phyloP scores from a whole-genome alignment of 345 rosid species.

The Hirschfeldia incana region DNA sequence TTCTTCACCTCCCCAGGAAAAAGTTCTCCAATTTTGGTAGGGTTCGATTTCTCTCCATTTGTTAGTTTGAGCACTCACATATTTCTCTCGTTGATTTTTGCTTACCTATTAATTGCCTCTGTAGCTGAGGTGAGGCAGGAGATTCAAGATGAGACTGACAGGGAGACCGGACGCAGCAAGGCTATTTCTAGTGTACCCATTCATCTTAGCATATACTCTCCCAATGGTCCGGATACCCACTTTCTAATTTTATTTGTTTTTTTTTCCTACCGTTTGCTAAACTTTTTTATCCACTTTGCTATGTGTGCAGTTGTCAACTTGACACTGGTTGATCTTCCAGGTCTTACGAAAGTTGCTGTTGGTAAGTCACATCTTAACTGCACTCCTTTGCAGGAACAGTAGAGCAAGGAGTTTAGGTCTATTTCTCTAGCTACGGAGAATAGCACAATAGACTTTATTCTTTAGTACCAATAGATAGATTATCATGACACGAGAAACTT shows the following conservation, averaged over 20 bases:
- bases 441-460: conserved; percentile 14
- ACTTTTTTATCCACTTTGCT: conserved; percentile 10
- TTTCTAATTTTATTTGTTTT: not conserved
- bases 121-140: conserved; percentile 98
- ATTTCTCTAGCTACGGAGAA: not conserved
- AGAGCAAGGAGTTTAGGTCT: conserved; percentile 16
- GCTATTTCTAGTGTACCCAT: conserved; percentile 95
- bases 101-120: not conserved
- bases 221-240: conserved; percentile 52
- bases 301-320: conserved; percentile 86
- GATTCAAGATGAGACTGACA: conserved; percentile 96
- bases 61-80: not conserved
- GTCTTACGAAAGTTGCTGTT: conserved; percentile 97
- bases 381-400: not conserved
- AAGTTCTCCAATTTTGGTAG: conserved; percentile 85
- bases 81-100: not conserved
- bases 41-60: not conserved
- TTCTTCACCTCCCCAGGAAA: conserved; percentile 87
- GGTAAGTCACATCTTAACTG: conserved; percentile 56
- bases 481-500: conserved; percentile 16
- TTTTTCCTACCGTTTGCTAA: not conserved
- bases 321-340: conserved; percentile 97
- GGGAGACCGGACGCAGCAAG: conserved; percentile 92
- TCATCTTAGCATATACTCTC: conserved; percentile 96
- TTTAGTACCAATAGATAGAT: not conserved